A percentile compares a stretch with the other conserved stretches of the same genome.
phyloP scores from a whole-genome alignment of 2,329 filamentous ascomycete genomes.

The Aureobasidium leucospermi region DNA sequence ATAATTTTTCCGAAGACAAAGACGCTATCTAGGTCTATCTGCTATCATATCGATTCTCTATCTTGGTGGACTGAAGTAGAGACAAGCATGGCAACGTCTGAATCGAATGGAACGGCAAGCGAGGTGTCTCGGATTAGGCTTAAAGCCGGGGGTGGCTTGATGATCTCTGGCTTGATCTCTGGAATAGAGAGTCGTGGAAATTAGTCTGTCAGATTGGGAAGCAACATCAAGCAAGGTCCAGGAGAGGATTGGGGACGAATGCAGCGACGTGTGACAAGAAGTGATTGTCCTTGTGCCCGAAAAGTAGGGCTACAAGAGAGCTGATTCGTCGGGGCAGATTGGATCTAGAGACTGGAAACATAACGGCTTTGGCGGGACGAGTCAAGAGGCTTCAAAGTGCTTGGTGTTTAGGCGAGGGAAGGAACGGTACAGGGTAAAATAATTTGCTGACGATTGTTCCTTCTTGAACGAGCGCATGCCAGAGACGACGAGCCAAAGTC shows the following conservation, averaged over 20 bases:
- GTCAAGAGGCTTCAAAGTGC: neutral
- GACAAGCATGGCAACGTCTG: neutral
- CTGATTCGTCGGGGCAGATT: conserved; percentile 4
- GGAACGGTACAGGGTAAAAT: neutral
- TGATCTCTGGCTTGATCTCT: neutral
- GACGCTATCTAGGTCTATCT: neutral
- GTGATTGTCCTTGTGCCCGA: neutral
- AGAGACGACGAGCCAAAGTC: neutral
- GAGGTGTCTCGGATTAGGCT: neutral
- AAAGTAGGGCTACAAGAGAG: neutral
- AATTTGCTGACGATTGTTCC: neutral
- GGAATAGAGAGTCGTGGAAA: conserved; percentile 6
- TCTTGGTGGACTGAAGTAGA: neutral
- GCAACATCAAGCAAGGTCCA: conserved; percentile 3
- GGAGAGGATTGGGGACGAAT: neutral
- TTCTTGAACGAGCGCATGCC: neutral
- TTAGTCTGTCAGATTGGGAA: conserved; percentile 1
- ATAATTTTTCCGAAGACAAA: neutral
- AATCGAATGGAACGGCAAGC: neutral
- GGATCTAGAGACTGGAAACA: neutral
- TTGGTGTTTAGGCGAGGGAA: neutral
- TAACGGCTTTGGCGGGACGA: neutral
- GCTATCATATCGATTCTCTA: neutral
- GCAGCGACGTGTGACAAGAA: neutral
- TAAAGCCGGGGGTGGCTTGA: conserved; percentile 5